Percentiles rank a stretch among this genome's conserved stretches.
These are phyloP conservation scores for Tetrahymena borealis DNA, from an alignment of 73 alveolate species.

Conservation along the genomic window DNA sequence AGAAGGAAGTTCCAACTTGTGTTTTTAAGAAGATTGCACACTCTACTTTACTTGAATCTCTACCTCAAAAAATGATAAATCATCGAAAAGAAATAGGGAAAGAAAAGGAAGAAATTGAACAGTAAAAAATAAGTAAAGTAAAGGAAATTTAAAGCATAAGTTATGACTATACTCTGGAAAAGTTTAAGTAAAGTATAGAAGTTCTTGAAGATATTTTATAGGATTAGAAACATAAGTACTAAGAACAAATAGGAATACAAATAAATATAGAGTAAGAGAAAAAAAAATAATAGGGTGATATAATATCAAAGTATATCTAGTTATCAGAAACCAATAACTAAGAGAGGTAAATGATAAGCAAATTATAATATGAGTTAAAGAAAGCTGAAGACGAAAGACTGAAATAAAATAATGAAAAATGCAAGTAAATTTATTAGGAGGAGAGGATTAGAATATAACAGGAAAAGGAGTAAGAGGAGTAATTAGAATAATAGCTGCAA, in stretches of 20 bases:
- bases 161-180: background rate
- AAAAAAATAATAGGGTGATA: background rate
- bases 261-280: background rate
- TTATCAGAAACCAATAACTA: background rate
- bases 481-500: background rate
- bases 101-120: background rate
- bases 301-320: background rate
- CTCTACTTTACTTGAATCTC: background rate
- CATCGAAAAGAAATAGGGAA: background rate
- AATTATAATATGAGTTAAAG: background rate
- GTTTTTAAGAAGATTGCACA: background rate
- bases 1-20: background rate
- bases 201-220: background rate
- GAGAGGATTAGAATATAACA: background rate
- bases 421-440: background rate
- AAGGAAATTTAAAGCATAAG: background rate
- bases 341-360: background rate
- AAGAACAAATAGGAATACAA: background rate
- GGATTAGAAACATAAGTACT: background rate
- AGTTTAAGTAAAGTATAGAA: background rate
- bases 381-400: background rate
- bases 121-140: background rate
- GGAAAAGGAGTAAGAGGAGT: background rate
- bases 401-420: background rate
- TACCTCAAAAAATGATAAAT: background rate